Percentiles rank a stretch among this genome's conserved stretches.
phyloP scores from a whole-genome alignment of 345 rosid species.

The Moricandia arvensis region DNA sequence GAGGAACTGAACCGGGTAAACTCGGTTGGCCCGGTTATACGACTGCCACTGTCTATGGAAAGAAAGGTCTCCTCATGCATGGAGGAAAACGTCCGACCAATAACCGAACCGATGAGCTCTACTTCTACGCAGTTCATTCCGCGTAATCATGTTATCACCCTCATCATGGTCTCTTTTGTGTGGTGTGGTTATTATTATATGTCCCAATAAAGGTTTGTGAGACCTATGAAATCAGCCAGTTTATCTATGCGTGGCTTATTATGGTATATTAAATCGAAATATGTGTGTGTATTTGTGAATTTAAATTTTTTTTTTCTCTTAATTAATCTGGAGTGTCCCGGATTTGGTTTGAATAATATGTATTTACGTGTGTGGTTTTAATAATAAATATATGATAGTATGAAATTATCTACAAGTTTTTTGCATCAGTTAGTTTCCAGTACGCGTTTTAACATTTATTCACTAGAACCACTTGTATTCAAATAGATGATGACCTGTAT shows the following conservation, averaged over 20 bases:
- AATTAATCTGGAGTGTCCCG: no score
- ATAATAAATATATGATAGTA: no score
- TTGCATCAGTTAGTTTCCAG: no score
- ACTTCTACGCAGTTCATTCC: neutral
- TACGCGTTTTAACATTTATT: no score
- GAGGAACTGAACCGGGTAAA: neutral
- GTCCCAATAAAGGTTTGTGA: neutral
- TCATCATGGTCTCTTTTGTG: neutral
- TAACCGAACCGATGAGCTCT: neutral
- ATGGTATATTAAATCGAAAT: no score
- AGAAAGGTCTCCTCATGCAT: neutral
- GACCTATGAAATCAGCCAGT: neutral
- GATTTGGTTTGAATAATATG: neutral
- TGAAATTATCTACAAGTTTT: no score
- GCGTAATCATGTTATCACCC: neutral
- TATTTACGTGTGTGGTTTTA: neutral
- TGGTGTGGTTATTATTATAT: neutral
- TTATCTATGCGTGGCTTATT: neutral
- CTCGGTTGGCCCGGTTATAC: neutral
- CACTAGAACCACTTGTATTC: no score
- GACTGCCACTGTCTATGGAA: neutral
- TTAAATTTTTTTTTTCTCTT: no score
- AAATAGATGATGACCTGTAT: no score
- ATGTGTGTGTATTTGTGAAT: neutral
- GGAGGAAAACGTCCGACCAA: neutral